A percentile compares a stretch with the other conserved stretches of the same genome.
Conservation (phyloP, 192 early-diverging fungal species). For the Backusella macrospora region DNA sequence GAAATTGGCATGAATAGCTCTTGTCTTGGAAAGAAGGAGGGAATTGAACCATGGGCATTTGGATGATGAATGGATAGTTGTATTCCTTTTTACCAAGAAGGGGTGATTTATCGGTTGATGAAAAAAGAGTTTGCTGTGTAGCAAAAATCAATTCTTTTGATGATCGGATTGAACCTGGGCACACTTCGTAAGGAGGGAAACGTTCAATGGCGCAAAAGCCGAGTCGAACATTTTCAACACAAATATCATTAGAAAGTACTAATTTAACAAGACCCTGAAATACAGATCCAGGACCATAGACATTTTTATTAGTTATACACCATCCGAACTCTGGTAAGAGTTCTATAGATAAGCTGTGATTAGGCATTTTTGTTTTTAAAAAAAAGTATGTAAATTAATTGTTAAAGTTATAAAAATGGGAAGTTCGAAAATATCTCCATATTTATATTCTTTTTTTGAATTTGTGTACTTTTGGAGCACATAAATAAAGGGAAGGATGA, state of each 20-base stretch:
- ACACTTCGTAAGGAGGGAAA: background rate
- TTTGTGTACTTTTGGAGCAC: background rate
- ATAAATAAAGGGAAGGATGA: background rate
- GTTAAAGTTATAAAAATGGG: background rate
- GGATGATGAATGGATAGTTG: constrained; percentile 24
- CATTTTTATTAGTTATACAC: constrained; percentile 11
- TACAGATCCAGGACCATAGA: constrained; percentile 32
- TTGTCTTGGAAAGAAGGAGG: constrained; percentile 21
- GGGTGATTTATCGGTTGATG: background rate
- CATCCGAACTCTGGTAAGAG: constrained; percentile 18
- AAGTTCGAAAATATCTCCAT: background rate
- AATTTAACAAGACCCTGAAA: constrained; percentile 27
- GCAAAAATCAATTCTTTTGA: constrained; percentile 2
- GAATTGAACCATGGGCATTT: constrained; percentile 34
- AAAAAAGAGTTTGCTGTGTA: constrained; percentile 11
- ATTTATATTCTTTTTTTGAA: background rate
- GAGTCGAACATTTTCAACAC: background rate
- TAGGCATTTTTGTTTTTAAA: constrained; percentile 1
- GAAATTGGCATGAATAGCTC: constrained; percentile 11
- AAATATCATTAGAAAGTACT: background rate
- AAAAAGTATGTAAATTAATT: background rate
- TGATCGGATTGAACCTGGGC: constrained; percentile 1
- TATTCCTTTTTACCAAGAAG: background rate
- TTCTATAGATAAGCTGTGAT: background rate
- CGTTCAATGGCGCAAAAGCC: constrained; percentile 16